phyloP scores from a whole-genome alignment of 257 asterid species.

The Leonotis leonurus region DNA sequence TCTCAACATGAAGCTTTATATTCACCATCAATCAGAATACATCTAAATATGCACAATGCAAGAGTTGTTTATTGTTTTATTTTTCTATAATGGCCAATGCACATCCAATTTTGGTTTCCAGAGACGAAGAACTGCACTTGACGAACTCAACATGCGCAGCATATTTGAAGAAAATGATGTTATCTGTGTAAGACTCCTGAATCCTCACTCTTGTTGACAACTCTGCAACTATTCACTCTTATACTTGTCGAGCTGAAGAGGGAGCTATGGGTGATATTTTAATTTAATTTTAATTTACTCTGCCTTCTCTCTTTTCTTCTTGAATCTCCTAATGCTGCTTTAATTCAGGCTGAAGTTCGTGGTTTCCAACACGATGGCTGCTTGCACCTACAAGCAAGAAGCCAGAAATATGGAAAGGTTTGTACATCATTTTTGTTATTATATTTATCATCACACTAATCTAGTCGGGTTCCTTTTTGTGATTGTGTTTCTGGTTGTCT shows the following conservation, averaged over 20 bases:
- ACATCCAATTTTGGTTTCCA: constrained; percentile 24
- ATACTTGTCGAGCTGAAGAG: not conserved
- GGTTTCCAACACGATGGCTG: constrained; percentile 92
- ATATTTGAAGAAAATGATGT: constrained; percentile 89
- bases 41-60: not conserved
- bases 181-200: constrained; percentile 62
- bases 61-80: not conserved
- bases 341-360: constrained; percentile 81
- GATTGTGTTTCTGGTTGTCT: not conserved
- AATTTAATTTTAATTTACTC: not conserved
- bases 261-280: not conserved
- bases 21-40: not conserved
- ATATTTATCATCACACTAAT: too few species aligned
- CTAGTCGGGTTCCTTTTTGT: too few species aligned
- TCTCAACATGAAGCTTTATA: too few species aligned
- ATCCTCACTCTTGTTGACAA: constrained; percentile 1
- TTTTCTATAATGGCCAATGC: too few species aligned
- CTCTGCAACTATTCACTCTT: not conserved
- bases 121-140: constrained; percentile 94
- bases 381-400: constrained; percentile 84
- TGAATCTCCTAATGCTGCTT: constrained; percentile 7
- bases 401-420: constrained; percentile 97
- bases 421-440: constrained; percentile 13
- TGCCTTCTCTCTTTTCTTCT: not conserved
- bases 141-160: constrained; percentile 93